A percentile compares a stretch with the other conserved stretches of the same genome.
These are phyloP conservation scores for Orychophragmus violaceus DNA, from an alignment of 345 rosid genomes.

Conservation along the genomic window DNA sequence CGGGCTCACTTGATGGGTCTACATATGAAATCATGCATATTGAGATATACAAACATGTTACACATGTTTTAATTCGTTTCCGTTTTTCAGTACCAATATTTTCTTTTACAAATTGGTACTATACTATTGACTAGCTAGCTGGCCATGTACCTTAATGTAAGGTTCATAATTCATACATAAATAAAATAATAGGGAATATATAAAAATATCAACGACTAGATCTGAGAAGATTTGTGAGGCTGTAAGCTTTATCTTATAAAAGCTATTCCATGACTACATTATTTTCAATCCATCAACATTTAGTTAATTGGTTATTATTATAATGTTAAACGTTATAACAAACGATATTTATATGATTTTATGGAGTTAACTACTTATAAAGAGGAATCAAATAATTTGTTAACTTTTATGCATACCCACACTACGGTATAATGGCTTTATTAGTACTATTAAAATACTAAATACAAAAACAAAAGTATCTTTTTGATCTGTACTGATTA, in stretches of 20 bases:
- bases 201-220: not conserved
- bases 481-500: constrained; percentile 8
- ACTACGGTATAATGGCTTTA: not conserved
- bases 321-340: not conserved
- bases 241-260: constrained; percentile 1
- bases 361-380: not conserved
- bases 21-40: not conserved
- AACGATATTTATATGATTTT: not conserved
- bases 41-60: constrained; percentile 16
- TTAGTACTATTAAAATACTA: not conserved
- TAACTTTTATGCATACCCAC: not conserved
- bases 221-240: constrained; percentile 6
- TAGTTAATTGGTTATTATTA: not conserved
- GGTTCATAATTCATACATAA: constrained; percentile 1
- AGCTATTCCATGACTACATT: not conserved
- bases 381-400: not conserved
- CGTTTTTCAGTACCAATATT: not conserved
- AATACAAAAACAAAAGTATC: not conserved
- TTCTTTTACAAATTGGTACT: not conserved
- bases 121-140: constrained; percentile 21
- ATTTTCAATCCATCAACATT: not conserved
- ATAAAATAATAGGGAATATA: not conserved
- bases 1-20: constrained; percentile 11
- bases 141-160: constrained; percentile 4
- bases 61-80: constrained; percentile 15